Evolutionary conservation across 1,139 yeast species (phyloP).

Genomic region (Starmera stellimalicola): DNA sequence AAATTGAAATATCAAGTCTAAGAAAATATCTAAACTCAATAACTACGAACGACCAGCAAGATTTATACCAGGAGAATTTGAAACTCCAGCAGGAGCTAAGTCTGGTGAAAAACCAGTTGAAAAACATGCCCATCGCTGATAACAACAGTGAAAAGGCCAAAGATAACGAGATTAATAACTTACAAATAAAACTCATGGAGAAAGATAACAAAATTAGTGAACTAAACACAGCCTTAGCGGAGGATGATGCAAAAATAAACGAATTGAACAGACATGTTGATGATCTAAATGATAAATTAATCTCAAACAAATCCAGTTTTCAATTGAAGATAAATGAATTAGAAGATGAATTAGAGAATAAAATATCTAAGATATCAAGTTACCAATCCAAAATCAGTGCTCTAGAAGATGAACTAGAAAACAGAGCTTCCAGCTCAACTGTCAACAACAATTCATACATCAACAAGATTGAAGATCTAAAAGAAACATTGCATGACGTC

Average conservation of each 20-base stretch:
- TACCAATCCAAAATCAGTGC: no score
- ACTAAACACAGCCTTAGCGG: slow-evolving; percentile 6
- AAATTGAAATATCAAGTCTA: slow-evolving; percentile 47
- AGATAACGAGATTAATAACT: background rate
- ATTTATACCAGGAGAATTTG: slow-evolving; percentile 17
- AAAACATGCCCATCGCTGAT: slow-evolving; percentile 11
- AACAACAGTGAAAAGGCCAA: background rate
- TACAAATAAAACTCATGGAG: slow-evolving; percentile 11
- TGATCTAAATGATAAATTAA: slow-evolving; percentile 10
- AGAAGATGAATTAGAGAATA: slow-evolving; percentile 3
- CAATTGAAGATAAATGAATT: slow-evolving; percentile 6
- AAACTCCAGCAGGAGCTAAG: slow-evolving; percentile 19
- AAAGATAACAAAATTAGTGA: slow-evolving; percentile 9
- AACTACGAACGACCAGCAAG: slow-evolving; percentile 17
- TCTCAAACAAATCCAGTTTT: slow-evolving; percentile 10
- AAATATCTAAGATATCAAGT: slow-evolving; percentile 5
- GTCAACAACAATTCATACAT: slow-evolving; percentile 7
- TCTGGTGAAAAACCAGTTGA: slow-evolving; percentile 12
- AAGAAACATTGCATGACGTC: slow-evolving; percentile 7
- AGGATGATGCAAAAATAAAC: slow-evolving; percentile 9
- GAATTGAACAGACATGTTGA: slow-evolving; percentile 11
- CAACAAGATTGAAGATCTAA: slow-evolving; percentile 7
- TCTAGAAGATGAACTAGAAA: no score
- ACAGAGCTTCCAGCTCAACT: slow-evolving; percentile 5
- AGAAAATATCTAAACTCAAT: slow-evolving; percentile 34